Evolutionary conservation across 1,139 yeast species (phyloP).

Genomic region (Candida sanyaensis): DNA sequence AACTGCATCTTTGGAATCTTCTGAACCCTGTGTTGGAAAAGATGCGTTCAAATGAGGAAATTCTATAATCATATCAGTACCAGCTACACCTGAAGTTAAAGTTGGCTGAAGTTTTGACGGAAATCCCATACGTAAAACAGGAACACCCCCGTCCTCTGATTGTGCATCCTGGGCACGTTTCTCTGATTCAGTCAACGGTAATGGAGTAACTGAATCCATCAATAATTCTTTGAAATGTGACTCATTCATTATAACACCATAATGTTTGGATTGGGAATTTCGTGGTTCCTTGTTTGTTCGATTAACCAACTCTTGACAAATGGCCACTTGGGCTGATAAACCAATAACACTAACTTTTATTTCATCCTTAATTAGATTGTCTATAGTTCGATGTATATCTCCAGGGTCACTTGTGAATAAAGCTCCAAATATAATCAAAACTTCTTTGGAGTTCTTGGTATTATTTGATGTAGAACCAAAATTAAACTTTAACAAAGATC

Average conservation of each 20-base stretch:
- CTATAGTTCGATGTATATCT: slow-evolving; percentile 84
- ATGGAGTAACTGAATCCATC: slow-evolving; percentile 89
- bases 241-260: slow-evolving; percentile 87
- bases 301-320: slow-evolving; percentile 82
- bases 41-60: slow-evolving; percentile 84
- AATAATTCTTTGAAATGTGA: slow-evolving; percentile 81
- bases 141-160: slow-evolving; percentile 53
- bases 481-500: slow-evolving; percentile 78
- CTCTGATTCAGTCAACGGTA: slow-evolving; percentile 60
- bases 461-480: slow-evolving; percentile 40
- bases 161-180: slow-evolving; percentile 28
- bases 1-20: slow-evolving; percentile 29
- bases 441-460: slow-evolving; percentile 78
- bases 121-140: slow-evolving; percentile 95
- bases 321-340: slow-evolving; percentile 90
- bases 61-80: slow-evolving; percentile 30
- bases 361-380: slow-evolving; percentile 68
- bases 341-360: slow-evolving; percentile 89
- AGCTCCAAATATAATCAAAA: slow-evolving; percentile 84
- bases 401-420: slow-evolving; percentile 93
- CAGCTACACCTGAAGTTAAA: slow-evolving; percentile 29
- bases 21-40: slow-evolving; percentile 52
- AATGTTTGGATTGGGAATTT: slow-evolving; percentile 30
- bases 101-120: slow-evolving; percentile 60
- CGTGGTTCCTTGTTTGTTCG: slow-evolving; percentile 67